Conservation (phyloP, 345 rosid species). For the Melaleuca quinquenervia region DNA sequence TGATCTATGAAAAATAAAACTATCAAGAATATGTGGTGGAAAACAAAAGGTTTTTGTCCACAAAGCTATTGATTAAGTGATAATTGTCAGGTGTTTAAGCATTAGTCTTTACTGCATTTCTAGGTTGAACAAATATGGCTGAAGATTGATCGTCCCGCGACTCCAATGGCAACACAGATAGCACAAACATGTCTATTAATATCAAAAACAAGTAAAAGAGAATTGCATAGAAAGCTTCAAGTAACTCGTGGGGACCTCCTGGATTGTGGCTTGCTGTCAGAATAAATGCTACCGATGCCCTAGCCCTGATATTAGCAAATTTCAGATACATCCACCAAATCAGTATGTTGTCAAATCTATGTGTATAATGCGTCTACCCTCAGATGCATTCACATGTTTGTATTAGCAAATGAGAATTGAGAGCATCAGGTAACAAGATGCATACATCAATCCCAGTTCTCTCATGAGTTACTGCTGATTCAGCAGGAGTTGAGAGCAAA, state of each 20-base stretch:
- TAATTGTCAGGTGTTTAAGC: background rate
- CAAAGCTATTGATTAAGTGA: background rate
- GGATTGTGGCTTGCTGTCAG: constrained; percentile 99
- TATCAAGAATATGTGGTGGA: background rate
- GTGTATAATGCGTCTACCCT: background rate
- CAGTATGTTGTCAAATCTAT: background rate
- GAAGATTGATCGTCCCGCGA: background rate
- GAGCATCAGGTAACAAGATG: background rate
- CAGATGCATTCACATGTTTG: no score
- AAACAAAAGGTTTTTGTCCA: background rate
- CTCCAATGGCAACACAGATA: background rate
- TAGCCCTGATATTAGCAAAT: constrained; percentile 53
- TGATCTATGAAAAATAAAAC: background rate
- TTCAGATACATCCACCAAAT: background rate
- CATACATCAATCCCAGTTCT: constrained; percentile 86
- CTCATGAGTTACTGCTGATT: constrained; percentile 92
- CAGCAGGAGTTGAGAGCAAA: constrained; percentile 97
- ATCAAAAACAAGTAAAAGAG: background rate
- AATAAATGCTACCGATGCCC: constrained; percentile 87
- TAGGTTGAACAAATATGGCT: background rate
- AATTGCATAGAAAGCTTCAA: background rate
- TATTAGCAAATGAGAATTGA: background rate
- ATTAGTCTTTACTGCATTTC: background rate
- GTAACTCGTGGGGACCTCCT: constrained; percentile 95
- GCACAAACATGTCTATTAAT: background rate